phyloP scores from a whole-genome alignment of 768 basidiomycete genomes.

The Suillus subalutaceus region DNA sequence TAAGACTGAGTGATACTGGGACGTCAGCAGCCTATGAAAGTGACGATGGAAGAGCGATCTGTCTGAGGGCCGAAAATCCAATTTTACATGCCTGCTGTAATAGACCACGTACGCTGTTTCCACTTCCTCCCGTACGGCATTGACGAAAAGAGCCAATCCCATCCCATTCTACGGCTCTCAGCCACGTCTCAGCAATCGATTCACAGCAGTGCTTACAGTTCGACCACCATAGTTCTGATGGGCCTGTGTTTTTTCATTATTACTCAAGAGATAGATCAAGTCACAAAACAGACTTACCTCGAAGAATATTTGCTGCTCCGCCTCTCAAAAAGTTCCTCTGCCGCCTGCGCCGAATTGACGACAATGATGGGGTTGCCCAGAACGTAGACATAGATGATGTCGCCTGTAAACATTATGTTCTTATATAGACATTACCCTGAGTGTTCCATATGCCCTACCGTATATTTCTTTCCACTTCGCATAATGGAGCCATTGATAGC shows the following conservation, averaged over 20 bases:
- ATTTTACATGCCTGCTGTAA: background rate
- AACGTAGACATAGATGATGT: slow-evolving; percentile 46
- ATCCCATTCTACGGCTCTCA: slow-evolving; percentile 43
- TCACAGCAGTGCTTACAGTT: slow-evolving; percentile 37
- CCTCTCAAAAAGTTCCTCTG: slow-evolving; percentile 49
- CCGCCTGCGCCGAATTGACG: slow-evolving; percentile 44
- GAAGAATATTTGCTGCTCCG: slow-evolving; percentile 49
- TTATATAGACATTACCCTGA: background rate
- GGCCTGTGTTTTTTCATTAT: slow-evolving; percentile 30
- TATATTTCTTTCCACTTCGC: slow-evolving; percentile 47
- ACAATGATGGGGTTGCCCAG: slow-evolving; percentile 51
- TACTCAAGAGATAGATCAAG: background rate
- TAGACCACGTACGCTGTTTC: slow-evolving; percentile 26
- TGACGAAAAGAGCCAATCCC: slow-evolving; percentile 49
- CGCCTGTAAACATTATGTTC: slow-evolving; percentile 36
- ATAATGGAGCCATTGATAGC: slow-evolving; percentile 49
- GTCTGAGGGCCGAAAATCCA: slow-evolving; percentile 16
- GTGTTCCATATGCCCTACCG: slow-evolving; percentile 29
- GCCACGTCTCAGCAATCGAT: background rate
- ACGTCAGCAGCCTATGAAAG: slow-evolving; percentile 33
- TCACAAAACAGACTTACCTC: slow-evolving; percentile 17
- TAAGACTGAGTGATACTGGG: slow-evolving; percentile 30
- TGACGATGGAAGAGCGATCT: slow-evolving; percentile 41
- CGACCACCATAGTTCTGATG: slow-evolving; percentile 43
- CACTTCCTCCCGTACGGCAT: slow-evolving; percentile 41